Percentiles rank a stretch among this genome's conserved stretches.
Evolutionary conservation across 2,329 filamentous ascomycete species (phyloP).

Genomic region (Rugonectria rugulosa): DNA sequence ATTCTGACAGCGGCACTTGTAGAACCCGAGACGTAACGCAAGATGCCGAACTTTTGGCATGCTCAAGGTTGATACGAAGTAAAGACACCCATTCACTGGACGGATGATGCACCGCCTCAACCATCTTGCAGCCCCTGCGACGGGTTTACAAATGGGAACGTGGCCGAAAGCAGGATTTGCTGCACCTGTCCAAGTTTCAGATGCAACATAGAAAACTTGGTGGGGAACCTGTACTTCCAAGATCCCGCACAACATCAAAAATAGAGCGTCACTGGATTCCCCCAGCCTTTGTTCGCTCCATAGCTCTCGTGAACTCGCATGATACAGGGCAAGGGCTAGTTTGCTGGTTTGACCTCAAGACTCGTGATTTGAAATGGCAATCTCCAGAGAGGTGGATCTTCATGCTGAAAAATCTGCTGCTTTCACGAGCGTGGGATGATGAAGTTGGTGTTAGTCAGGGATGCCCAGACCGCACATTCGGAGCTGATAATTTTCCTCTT

Average conservation of each 20-base stretch:
- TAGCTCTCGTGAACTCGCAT: constrained; percentile 33
- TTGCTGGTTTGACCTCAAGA: constrained; percentile 21
- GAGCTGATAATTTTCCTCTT: constrained; percentile 28
- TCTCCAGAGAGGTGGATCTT: constrained; percentile 36
- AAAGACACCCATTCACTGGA: neutral
- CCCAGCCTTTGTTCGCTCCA: constrained; percentile 21
- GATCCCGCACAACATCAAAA: constrained; percentile 18
- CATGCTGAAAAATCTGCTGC: constrained; percentile 34
- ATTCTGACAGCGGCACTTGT: neutral
- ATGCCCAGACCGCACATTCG: constrained; percentile 37
- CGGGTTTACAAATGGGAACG: constrained; percentile 19
- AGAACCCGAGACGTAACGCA: neutral
- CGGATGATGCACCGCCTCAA: constrained; percentile 15
- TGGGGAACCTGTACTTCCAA: constrained; percentile 18
- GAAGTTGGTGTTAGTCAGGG: constrained; percentile 31
- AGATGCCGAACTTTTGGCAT: constrained; percentile 23
- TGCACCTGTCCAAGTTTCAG: constrained; percentile 26
- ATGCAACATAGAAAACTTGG: constrained; percentile 23
- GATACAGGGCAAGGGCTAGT: constrained; percentile 22
- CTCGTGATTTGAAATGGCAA: constrained; percentile 30
- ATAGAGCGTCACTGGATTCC: constrained; percentile 23
- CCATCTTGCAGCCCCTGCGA: constrained; percentile 20
- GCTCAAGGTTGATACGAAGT: constrained; percentile 10
- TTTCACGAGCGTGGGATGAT: constrained; percentile 23
- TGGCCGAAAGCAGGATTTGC: constrained; percentile 4